Base-by-base conservation (phyloP, 352 stramenopile genomes). In the Phytophthora macrochlamydospora region DNA sequence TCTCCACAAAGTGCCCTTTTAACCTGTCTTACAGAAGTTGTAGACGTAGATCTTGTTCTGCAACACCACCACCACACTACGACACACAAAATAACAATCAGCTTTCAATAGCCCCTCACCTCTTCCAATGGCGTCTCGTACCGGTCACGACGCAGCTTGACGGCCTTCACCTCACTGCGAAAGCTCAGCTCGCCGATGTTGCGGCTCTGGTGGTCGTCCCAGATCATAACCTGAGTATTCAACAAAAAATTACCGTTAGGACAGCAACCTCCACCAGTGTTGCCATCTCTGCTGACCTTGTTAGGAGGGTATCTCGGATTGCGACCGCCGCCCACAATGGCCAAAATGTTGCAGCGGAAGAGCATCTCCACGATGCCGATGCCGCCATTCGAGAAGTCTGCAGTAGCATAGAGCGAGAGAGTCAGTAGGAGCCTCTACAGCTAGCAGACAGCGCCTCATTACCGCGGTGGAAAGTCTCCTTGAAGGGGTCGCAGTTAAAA, bases 351-450 rank as follows among this genome's bases (percentile, higher is more conserved):
- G 78, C 96, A 99, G 24, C 98, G 92, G 76, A 99, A 99, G 2
- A 99, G 90, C 97, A 99, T 99, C 84, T 99, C 97, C 5, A 99
- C 97, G 59, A 97, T 97, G 12, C 97, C 97, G 59, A 99, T 99
- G 32, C 97, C 97, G 48, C 93, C 94, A 86, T 93, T 96, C 45
- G 89, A 87, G 62, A 98, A 98, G 66, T 97, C 90, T 96, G 45
- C 29, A 44, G 18, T 7, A 63, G 8, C 30, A 45, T n/a, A 3
- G 28, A 24, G 18, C 18, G 18, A 24, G 18, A 24, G 18, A 24
- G 18, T 24, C 18, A 24, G 18, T 24, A 24, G 18, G 18, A 24
- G 18, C 18, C 18, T 24, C 18, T 24, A 24, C 18, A 24, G 18
- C 18, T 24, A 24, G 18, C 18, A 24, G 18, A 24, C 18, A 24